Percentiles rank a stretch among this genome's conserved stretches.
Evolutionary conservation across 176 grass and related monocot genomes (phyloP).

Genomic region (Aegilops tauschii): DNA sequence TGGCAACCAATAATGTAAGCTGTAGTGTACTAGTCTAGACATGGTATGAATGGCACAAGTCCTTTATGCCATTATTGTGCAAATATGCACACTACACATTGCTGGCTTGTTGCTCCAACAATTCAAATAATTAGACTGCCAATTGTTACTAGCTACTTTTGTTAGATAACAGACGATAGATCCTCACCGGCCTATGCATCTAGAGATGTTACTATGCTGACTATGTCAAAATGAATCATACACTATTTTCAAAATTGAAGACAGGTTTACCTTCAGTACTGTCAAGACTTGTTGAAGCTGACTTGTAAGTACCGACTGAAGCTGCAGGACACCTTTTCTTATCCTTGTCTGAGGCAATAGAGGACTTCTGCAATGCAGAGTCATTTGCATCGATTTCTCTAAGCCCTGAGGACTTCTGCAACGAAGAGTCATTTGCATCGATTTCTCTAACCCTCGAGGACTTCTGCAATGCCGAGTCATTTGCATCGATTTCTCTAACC

Average conservation of each 20-base stretch:
- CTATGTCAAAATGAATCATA: constrained; percentile 12
- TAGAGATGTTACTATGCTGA: not conserved
- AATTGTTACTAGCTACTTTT: not conserved
- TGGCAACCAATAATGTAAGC: not conserved
- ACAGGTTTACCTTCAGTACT: constrained; percentile 27
- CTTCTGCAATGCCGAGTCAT: no score
- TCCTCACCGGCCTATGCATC: not conserved
- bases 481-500: no score
- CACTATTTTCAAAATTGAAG: not conserved
- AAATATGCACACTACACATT: constrained; percentile 1
- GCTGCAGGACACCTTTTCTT: constrained; percentile 5
- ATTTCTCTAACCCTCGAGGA: no score
- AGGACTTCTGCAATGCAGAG: not conserved
- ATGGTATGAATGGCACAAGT: not conserved
- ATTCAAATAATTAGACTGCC: not conserved
- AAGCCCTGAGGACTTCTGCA: not conserved
- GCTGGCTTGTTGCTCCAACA: not conserved
- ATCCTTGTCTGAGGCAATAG: not conserved
- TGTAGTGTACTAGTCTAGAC: not conserved
- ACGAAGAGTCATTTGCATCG: no score
- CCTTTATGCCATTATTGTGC: constrained; percentile 11
- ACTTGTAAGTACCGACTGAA: constrained; percentile 18
- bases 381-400: not conserved
- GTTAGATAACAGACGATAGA: not conserved
- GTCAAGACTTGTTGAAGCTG: not conserved